Base-by-base conservation (phyloP, 352 stramenopile genomes). In the Phytophthora palmivora region DNA sequence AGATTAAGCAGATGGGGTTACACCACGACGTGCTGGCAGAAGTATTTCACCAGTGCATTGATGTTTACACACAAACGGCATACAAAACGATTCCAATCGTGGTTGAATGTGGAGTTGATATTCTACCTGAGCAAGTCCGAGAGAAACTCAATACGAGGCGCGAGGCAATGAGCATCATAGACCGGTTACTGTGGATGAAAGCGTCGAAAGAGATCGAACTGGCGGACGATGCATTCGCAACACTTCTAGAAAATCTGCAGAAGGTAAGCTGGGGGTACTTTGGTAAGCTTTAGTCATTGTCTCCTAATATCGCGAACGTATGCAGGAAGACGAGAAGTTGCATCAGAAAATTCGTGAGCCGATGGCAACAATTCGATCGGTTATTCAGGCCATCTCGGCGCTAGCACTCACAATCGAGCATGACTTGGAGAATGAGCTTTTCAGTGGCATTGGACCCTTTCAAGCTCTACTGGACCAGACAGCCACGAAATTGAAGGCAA, bases 11-110 rank as follows among this genome's bases (percentile, higher is more conserved):
- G 39, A 28, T 26, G 45, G 65, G 51, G 18, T 38, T 82, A 15
- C 71, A 82, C 16, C 15, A n/a, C 24, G 76, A 81, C 28, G 73
- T 79, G 0, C 10, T 79, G 3, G 43, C 74, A 2, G 76, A 85
- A 44, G 26, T 68, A 3, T 34, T 82, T 28, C 76, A 85, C 22
- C 58, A 82, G 28, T 67, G 57, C 18, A 68, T 85, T 22, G 70
- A 85, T 28, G 22, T 57, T 22, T 67, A 69, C 21, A 60, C 60
- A 6, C 48, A 73, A 7, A 26, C 54, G 15, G 32, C 45, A 9
- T 52, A 65, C 16, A 59, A 54, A 34, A 57, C 49, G 15, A 42
- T 69, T 3, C 47, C 56, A 24, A 12, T 37, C 3, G 22, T 51
- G 28, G 53, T 80, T 19, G 47, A 62, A 9, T 79, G 71, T 53